These are phyloP conservation scores for Apiotrichum mycotoxinovorans DNA, from an alignment of 1,284 basidiomycete genomes.

Conservation along the genomic window DNA sequence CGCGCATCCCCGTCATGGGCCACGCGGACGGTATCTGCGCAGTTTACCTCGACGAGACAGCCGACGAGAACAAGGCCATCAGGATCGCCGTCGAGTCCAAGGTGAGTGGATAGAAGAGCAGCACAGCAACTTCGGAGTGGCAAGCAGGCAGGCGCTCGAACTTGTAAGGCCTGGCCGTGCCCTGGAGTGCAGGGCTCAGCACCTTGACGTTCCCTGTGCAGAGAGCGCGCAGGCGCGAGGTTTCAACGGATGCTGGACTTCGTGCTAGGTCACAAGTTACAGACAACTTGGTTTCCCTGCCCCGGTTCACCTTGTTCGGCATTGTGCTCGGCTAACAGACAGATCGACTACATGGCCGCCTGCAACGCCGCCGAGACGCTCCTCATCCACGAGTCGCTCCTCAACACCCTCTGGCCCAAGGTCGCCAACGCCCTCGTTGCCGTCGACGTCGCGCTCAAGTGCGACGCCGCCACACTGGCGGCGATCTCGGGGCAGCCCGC, in stretches of 20 bases:
- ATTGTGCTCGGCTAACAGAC: too few relatives aligned
- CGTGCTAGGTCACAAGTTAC: too few relatives aligned
- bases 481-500: slow-evolving; percentile 49
- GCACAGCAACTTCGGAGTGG: too few relatives aligned
- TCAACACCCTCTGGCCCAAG: slow-evolving; percentile 71
- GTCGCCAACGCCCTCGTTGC: slow-evolving; percentile 71
- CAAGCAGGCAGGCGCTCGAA: too few relatives aligned
- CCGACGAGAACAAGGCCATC: slow-evolving; percentile 71
- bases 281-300: too few relatives aligned
- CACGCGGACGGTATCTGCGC: slow-evolving; percentile 64
- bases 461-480: slow-evolving; percentile 65
- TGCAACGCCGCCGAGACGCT: slow-evolving; percentile 94
- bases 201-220: too few relatives aligned
- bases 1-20: slow-evolving; percentile 96
- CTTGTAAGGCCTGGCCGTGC: too few relatives aligned
- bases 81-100: slow-evolving; percentile 87
- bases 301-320: too few relatives aligned
- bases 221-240: too few relatives aligned
- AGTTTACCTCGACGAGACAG: slow-evolving; percentile 60
- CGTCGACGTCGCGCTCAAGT: slow-evolving; percentile 71
- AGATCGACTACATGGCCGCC: slow-evolving; percentile 93
- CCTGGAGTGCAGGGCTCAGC: too few relatives aligned
- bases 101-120: slow-evolving; percentile 56
- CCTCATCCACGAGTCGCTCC: slow-evolving; percentile 70
- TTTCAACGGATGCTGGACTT: too few relatives aligned